These are phyloP conservation scores for Penicillium cinerascens DNA, from an alignment of 495 filamentous ascomycete genomes.

Conservation along the genomic window DNA sequence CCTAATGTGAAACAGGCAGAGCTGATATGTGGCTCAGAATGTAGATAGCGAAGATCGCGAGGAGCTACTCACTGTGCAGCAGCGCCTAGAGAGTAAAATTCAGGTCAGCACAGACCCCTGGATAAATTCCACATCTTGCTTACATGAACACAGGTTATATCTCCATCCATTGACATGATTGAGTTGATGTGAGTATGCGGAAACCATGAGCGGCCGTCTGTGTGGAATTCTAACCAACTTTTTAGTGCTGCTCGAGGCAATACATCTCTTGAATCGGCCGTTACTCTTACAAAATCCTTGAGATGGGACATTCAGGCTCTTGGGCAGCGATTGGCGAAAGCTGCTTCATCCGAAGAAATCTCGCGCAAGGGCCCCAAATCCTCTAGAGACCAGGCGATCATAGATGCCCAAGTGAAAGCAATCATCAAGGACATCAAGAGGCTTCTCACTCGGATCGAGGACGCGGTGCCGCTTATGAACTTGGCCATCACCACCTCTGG, in stretches of 20 bases:
- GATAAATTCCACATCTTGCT: background rate
- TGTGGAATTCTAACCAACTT: slow-evolving; percentile 4
- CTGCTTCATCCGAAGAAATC: slow-evolving; percentile 64
- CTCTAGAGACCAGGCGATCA: slow-evolving; percentile 43
- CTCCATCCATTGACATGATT: slow-evolving; percentile 90
- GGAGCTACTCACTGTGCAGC: slow-evolving; percentile 68
- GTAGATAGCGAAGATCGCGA: slow-evolving; percentile 66
- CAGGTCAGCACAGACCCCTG: slow-evolving; percentile 49
- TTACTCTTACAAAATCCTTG: slow-evolving; percentile 80
- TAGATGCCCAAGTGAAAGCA: slow-evolving; percentile 59
- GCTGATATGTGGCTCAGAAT: slow-evolving; percentile 43
- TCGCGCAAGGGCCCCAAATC: slow-evolving; percentile 48
- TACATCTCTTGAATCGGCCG: slow-evolving; percentile 84
- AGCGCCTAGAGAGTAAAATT: slow-evolving; percentile 78
- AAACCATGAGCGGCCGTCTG: background rate
- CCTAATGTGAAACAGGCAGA: background rate
- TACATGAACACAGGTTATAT: slow-evolving; percentile 63
- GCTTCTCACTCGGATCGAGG: slow-evolving; percentile 77
- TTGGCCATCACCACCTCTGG: slow-evolving; percentile 95
- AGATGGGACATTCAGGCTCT: slow-evolving; percentile 83
- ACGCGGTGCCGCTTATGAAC: slow-evolving; percentile 89
- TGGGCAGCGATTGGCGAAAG: slow-evolving; percentile 68
- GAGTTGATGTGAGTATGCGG: slow-evolving; percentile 69
- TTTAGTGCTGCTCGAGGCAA: slow-evolving; percentile 86
- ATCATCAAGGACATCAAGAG: slow-evolving; percentile 74